Percentiles rank a stretch among this genome's conserved stretches.
Evolutionary conservation across 2,329 filamentous ascomycete species (phyloP).

Genomic region (Fusarium metavorans): DNA sequence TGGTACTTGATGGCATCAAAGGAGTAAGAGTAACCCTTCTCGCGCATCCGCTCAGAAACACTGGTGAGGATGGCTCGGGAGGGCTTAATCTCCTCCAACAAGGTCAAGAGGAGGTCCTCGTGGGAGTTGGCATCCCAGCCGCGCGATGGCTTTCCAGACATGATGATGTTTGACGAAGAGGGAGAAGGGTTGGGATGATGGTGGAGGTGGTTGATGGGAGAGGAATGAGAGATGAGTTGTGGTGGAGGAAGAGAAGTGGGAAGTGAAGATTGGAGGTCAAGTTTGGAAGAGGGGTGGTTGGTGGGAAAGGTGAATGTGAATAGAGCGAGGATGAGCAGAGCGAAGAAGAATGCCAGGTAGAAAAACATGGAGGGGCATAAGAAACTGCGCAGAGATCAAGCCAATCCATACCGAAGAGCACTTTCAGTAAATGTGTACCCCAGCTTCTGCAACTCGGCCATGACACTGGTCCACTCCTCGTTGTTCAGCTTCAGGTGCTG

Average conservation of each 20-base stretch:
- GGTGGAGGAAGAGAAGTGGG: background rate
- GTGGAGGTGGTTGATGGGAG: background rate
- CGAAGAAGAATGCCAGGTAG: slow-evolving; percentile 2
- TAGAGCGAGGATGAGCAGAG: slow-evolving; percentile 16
- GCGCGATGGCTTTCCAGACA: slow-evolving; percentile 40
- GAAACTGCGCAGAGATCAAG: slow-evolving; percentile 3
- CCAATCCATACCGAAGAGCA: slow-evolving; percentile 54
- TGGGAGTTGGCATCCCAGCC: slow-evolving; percentile 54
- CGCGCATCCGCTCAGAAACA: slow-evolving; percentile 48
- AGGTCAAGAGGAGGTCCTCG: slow-evolving; percentile 53
- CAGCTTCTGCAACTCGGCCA: slow-evolving; percentile 51
- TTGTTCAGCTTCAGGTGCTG: slow-evolving; percentile 50
- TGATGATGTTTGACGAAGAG: slow-evolving; percentile 17
- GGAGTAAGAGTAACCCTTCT: slow-evolving; percentile 54
- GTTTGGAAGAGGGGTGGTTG: slow-evolving; percentile 1
- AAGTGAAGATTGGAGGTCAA: slow-evolving; percentile 7
- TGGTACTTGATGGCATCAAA: slow-evolving; percentile 56
- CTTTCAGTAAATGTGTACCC: slow-evolving; percentile 56
- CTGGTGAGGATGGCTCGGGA: slow-evolving; percentile 48
- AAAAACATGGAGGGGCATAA: background rate
- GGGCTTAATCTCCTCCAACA: slow-evolving; percentile 53
- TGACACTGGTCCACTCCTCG: slow-evolving; percentile 51
- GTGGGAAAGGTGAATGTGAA: background rate
- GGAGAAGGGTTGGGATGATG: background rate
- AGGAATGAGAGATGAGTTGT: background rate